Evolutionary conservation across 495 filamentous ascomycete genomes (phyloP).

Genomic region (Hypomontagnella submonticulosa): DNA sequence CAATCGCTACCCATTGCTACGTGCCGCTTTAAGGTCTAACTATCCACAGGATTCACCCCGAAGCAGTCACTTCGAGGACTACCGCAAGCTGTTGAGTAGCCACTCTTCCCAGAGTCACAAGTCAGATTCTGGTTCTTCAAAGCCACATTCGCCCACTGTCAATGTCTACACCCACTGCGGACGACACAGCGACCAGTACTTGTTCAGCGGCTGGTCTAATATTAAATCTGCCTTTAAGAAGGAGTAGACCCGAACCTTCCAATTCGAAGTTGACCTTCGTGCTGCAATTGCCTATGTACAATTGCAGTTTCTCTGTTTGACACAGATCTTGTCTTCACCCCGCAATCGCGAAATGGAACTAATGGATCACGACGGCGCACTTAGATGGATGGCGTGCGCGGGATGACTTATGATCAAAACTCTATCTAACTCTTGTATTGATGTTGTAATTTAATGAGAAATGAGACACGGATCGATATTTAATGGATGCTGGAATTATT

Average conservation of each 20-base stretch:
- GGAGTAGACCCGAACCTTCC: constrained; percentile 21
- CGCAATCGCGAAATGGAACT: constrained; percentile 12
- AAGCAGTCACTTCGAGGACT: constrained; percentile 25
- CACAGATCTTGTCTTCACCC: constrained; percentile 14
- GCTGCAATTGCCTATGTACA: neutral
- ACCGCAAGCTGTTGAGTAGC: constrained; percentile 8
- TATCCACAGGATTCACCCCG: constrained; percentile 15
- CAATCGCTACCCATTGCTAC: neutral
- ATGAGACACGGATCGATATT: constrained; percentile 22
- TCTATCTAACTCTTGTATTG: constrained; percentile 23
- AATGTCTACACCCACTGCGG: constrained; percentile 51
- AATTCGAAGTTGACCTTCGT: constrained; percentile 1
- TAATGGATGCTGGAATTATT: neutral
- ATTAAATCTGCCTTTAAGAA: constrained; percentile 39
- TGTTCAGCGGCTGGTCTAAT: constrained; percentile 47
- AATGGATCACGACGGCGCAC: constrained; percentile 24
- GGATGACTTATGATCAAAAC: constrained; percentile 18
- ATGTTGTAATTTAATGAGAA: constrained; percentile 28
- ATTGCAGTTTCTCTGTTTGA: constrained; percentile 21
- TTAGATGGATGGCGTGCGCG: constrained; percentile 7
- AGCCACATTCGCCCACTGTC: constrained; percentile 46
- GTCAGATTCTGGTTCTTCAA: constrained; percentile 19
- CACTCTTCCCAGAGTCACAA: constrained; percentile 23
- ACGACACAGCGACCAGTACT: constrained; percentile 48
- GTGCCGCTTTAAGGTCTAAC: constrained; percentile 19